phyloP scores from a whole-genome alignment of 305 asterid species.

The Stenogyne calaminthoides region DNA sequence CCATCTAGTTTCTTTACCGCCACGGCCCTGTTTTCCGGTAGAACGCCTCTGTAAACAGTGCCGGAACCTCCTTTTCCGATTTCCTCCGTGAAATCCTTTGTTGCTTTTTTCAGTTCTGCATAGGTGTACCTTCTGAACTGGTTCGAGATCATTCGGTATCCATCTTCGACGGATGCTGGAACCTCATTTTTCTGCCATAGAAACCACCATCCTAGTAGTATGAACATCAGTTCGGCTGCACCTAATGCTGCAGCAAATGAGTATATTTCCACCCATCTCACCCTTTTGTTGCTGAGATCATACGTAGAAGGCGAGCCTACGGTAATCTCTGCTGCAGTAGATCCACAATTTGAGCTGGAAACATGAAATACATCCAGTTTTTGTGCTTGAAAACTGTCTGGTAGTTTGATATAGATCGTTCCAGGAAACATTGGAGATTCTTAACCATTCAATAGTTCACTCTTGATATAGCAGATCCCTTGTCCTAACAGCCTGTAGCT shows the following conservation, averaged over 20 bases:
- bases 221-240: slow-evolving; percentile 39
- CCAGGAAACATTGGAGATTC: slow-evolving; percentile 50
- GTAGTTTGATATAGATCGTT: slow-evolving; percentile 51
- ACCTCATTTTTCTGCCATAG: slow-evolving; percentile 47
- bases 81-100: slow-evolving; percentile 51
- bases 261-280: slow-evolving; percentile 46
- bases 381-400: slow-evolving; percentile 31
- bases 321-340: slow-evolving; percentile 36
- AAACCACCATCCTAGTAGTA: slow-evolving; percentile 66
- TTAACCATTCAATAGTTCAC: slow-evolving; percentile 59
- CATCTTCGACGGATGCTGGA: slow-evolving; percentile 59
- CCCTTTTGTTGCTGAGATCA: slow-evolving; percentile 32
- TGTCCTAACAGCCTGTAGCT: slow-evolving; percentile 47
- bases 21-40: slow-evolving; percentile 52
- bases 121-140: slow-evolving; percentile 57
- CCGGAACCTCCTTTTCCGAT: slow-evolving; percentile 78
- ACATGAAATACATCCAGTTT: slow-evolving; percentile 38
- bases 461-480: slow-evolving; percentile 50
- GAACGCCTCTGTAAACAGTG: slow-evolving; percentile 56
- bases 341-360: too few species aligned
- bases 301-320: slow-evolving; percentile 43
- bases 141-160: slow-evolving; percentile 58
- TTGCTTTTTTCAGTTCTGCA: slow-evolving; percentile 60
- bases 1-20: slow-evolving; percentile 70
- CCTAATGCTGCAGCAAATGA: slow-evolving; percentile 50